Evolutionary conservation across 1,284 basidiomycete genomes (phyloP), one percentile per base, ranked within the genome.

Genomic region (Microbotryum silenes-acaulis): DNA sequence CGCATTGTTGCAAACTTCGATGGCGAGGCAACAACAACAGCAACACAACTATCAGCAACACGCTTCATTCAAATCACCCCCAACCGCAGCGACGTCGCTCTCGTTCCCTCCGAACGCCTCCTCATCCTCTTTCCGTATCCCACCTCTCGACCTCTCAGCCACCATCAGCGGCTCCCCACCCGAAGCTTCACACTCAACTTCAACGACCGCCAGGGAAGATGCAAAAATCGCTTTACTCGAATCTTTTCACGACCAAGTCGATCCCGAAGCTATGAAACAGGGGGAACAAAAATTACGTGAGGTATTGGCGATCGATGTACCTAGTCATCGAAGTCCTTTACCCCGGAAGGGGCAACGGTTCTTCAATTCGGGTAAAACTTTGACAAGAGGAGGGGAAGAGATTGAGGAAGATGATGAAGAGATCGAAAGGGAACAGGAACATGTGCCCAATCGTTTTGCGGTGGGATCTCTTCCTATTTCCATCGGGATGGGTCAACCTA

Each of bases 241-340:
- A 16, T 42, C 37, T 6, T 18, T 14, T 4, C 37, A 18, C 21
- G 49, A 10, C 18, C 37, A 3, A 3, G 62, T 60, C 3, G 58
- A 64, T 25, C 59, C 52, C 23, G 25, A 54, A 16, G 61, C 60
- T 0, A 33, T 53, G 14, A 47, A 55, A 44, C 49, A 51, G 12
- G 66, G 59, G 7, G 62, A 62, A 52, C 62, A 56, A 18, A 65
- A 66, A 59, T 63, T 71, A 6, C 59, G 69, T 14, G 62, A 70
- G 16, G 60, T 69, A 9, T 61, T 70, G 16, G 70, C 65, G 6
- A 63, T 69, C 42, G 70, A 71, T 37, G 63, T 64, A 3, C 70
- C 70, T 2, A 57, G 51, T 31, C 70, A 71, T 29, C 63, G 70
- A 4, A 54, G 45, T 9, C 56, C 63, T 14, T 16, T 59, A 18